These are phyloP conservation scores for Mucor racemosus DNA, from an alignment of 371 early-diverging fungal species.

Conservation along the genomic window DNA sequence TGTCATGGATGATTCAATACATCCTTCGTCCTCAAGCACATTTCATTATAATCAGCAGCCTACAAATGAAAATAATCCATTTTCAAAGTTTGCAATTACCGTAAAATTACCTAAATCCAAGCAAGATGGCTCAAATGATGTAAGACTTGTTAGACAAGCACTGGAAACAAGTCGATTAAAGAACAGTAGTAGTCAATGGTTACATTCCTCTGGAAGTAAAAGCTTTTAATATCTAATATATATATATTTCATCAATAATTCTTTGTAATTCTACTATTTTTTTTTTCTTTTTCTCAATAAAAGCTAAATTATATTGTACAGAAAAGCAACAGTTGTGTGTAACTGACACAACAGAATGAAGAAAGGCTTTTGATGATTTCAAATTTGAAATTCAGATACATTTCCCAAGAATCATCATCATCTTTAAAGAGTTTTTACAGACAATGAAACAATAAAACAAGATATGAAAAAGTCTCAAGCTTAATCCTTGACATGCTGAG, in stretches of 20 bases:
- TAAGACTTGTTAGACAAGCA: constrained; percentile 27
- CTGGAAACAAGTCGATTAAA: constrained; percentile 28
- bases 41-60: not conserved
- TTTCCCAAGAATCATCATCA: no score
- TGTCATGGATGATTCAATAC: not conserved
- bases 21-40: not conserved
- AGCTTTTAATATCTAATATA: constrained; percentile 32
- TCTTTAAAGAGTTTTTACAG: no score
- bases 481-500: no score
- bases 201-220: constrained; percentile 28
- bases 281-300: not conserved
- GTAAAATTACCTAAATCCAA: constrained; percentile 16
- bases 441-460: no score
- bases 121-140: constrained; percentile 18
- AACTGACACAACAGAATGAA: no score
- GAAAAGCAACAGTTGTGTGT: no score
- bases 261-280: not conserved
- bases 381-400: no score
- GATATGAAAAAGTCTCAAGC: no score
- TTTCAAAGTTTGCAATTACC: constrained; percentile 8
- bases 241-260: not conserved
- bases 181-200: constrained; percentile 44
- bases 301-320: not conserved
- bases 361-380: no score
- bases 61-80: not conserved